Conservation (phyloP, 2,329 filamentous ascomycete species). For the Tolypocladium endophyticum region DNA sequence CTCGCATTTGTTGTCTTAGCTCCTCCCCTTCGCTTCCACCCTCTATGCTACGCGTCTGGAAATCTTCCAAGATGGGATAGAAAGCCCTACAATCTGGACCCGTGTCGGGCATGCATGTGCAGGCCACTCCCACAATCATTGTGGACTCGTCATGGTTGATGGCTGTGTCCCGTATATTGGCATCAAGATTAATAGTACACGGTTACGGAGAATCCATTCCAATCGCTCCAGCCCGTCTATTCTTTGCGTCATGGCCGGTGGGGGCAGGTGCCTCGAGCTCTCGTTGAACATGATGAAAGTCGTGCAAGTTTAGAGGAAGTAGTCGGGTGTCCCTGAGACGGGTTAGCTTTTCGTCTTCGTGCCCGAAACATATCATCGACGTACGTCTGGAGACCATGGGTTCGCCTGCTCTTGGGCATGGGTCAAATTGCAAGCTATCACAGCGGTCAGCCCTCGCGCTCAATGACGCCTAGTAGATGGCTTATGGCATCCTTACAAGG, state of each 20-base stretch:
- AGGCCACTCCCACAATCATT: conserved; percentile 5
- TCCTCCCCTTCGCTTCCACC: conserved; percentile 11
- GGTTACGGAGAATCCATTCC: conserved; percentile 11
- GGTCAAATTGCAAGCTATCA: conserved; percentile 91
- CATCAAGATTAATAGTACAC: conserved; percentile 17
- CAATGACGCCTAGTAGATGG: neutral
- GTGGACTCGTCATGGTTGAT: conserved; percentile 5
- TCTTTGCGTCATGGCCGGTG: conserved; percentile 7
- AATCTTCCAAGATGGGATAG: neutral
- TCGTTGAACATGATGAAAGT: neutral
- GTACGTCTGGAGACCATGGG: conserved; percentile 93
- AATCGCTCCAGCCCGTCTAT: conserved; percentile 9
- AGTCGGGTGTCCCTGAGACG: conserved; percentile 69
- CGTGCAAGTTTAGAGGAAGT: conserved; percentile 70
- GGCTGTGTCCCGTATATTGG: conserved; percentile 8
- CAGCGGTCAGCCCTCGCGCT: conserved; percentile 13
- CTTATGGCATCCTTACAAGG: conserved; percentile 61
- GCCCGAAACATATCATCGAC: conserved; percentile 13
- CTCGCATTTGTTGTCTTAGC: conserved; percentile 11
- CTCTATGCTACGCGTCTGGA: conserved; percentile 10
- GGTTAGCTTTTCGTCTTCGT: conserved; percentile 8
- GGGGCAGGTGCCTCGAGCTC: neutral
- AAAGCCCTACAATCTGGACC: neutral
- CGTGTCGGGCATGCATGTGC: conserved; percentile 1
- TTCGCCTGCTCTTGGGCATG: conserved; percentile 92